Percentiles rank a stretch among this genome's conserved stretches.
These are phyloP conservation scores for Blumeriella jaapii DNA, from an alignment of 2,329 filamentous ascomycete genomes.

Conservation along the genomic window DNA sequence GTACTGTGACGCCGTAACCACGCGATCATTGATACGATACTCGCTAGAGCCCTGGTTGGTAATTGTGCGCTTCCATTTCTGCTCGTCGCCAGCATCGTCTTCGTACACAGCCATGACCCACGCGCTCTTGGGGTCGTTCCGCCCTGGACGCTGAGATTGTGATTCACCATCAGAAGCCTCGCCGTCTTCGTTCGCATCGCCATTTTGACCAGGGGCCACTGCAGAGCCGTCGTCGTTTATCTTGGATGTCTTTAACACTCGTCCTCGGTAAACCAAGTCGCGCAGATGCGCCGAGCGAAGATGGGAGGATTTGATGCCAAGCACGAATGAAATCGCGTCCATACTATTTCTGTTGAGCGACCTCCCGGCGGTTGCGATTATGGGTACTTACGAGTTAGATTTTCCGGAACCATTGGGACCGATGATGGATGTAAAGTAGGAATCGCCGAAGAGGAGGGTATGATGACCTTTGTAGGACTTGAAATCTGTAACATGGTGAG, in stretches of 20 bases:
- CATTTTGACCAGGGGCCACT: slow-evolving; percentile 41
- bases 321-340: slow-evolving; percentile 98
- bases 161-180: slow-evolving; percentile 47
- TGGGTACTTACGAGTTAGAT: slow-evolving; percentile 77
- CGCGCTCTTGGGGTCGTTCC: slow-evolving; percentile 78
- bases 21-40: slow-evolving; percentile 90
- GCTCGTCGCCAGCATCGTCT: slow-evolving; percentile 89
- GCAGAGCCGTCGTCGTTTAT: slow-evolving; percentile 81
- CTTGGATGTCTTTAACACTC: slow-evolving; percentile 82
- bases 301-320: slow-evolving; percentile 98
- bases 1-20: slow-evolving; percentile 83
- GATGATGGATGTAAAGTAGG: slow-evolving; percentile 98
- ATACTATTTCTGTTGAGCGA: slow-evolving; percentile 47
- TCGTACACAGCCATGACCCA: slow-evolving; percentile 99
- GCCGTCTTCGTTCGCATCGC: slow-evolving; percentile 47
- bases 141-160: slow-evolving; percentile 51
- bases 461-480: slow-evolving; percentile 99
- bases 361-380: neutral
- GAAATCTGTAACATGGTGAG: slow-evolving; percentile 55
- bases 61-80: slow-evolving; percentile 92
- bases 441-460: slow-evolving; percentile 86
- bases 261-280: slow-evolving; percentile 91
- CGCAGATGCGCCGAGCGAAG: slow-evolving; percentile 86
- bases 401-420: slow-evolving; percentile 99
- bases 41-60: slow-evolving; percentile 82